Conservation (phyloP, 768 basidiomycete genomes). For the Pleurotus giganteus region DNA sequence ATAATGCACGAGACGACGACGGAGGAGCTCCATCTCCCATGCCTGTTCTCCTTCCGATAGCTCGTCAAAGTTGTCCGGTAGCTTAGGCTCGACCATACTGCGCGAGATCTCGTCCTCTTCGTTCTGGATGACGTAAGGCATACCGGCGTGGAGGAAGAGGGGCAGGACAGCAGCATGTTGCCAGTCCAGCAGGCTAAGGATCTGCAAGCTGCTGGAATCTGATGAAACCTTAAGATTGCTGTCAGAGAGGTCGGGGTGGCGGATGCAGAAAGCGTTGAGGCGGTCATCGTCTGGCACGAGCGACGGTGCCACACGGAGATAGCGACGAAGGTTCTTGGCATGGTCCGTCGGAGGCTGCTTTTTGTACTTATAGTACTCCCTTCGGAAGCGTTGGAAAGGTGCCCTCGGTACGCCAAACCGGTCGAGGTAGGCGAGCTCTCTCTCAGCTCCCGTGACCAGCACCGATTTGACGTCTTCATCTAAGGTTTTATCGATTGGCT, state of each 20-base stretch:
- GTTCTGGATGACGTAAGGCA: conserved; percentile 25
- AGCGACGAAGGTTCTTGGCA: conserved; percentile 26
- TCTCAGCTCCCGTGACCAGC: conserved; percentile 23
- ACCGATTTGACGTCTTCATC: conserved; percentile 24
- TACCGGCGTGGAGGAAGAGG: conserved; percentile 27
- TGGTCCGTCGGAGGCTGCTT: conserved; percentile 29
- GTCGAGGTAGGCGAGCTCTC: conserved; percentile 28
- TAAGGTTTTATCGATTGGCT: conserved; percentile 13
- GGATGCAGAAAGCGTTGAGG: conserved; percentile 26
- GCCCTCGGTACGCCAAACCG: conserved; percentile 26
- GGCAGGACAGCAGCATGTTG: conserved; percentile 29
- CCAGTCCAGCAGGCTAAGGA: conserved; percentile 28
- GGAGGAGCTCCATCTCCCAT: conserved; percentile 21
- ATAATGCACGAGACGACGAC: conserved; percentile 28
- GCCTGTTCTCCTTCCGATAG: conserved; percentile 20
- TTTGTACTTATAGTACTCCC: conserved; percentile 25
- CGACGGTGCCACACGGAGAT: conserved; percentile 25
- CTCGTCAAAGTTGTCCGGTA: conserved; percentile 24
- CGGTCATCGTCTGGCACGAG: conserved; percentile 22
- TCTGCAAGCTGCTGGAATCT: conserved; percentile 13
- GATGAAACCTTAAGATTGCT: conserved; percentile 25
- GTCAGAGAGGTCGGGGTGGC: conserved; percentile 26
- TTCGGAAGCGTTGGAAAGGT: conserved; percentile 22
- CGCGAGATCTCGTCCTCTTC: conserved; percentile 22
- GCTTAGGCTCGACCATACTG: conserved; percentile 18